A percentile compares a stretch with the other conserved stretches of the same genome.
Evolutionary conservation across 176 grass and related monocot species (phyloP).

Genomic region (Carex scoparia): DNA sequence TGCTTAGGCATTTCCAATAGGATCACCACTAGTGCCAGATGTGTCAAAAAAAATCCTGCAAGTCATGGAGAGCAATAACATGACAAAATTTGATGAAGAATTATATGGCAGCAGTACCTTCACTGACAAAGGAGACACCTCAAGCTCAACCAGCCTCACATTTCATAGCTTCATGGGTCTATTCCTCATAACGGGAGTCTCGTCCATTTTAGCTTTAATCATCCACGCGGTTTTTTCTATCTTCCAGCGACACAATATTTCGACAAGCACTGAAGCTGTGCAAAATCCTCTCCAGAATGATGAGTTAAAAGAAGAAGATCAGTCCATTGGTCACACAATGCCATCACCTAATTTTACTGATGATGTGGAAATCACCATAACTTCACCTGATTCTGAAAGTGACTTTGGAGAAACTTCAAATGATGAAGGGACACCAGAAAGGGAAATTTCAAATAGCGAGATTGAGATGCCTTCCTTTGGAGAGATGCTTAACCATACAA

Average conservation of each 20-base stretch:
- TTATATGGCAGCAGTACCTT: conserved; percentile 47
- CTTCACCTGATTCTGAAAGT: conserved; percentile 21
- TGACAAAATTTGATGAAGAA: conserved; percentile 44
- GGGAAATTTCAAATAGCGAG: conserved; percentile 31
- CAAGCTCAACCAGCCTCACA: conserved; percentile 50
- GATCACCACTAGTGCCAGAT: conserved; percentile 59
- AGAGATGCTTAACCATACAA: conserved; percentile 31
- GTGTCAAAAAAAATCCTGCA: conserved; percentile 56
- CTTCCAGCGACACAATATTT: not conserved
- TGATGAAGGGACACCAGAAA: conserved; percentile 38
- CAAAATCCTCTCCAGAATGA: not conserved
- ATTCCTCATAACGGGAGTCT: conserved; percentile 58
- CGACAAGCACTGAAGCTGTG: not conserved
- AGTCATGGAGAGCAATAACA: conserved; percentile 42
- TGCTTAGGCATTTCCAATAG: conserved; percentile 66
- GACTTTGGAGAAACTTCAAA: conserved; percentile 18
- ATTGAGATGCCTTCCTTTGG: conserved; percentile 41
- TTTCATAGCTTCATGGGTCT: conserved; percentile 74
- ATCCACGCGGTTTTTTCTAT: not conserved
- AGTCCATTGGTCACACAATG: no score
- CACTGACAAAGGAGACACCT: conserved; percentile 8
- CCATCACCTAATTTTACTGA: not conserved
- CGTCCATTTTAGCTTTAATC: not conserved
- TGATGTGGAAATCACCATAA: not conserved
- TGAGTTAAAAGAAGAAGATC: not conserved